These are phyloP conservation scores for Schizochytrium sp. DNA, from an alignment of 108 stramenopile genomes.

Conservation along the genomic window DNA sequence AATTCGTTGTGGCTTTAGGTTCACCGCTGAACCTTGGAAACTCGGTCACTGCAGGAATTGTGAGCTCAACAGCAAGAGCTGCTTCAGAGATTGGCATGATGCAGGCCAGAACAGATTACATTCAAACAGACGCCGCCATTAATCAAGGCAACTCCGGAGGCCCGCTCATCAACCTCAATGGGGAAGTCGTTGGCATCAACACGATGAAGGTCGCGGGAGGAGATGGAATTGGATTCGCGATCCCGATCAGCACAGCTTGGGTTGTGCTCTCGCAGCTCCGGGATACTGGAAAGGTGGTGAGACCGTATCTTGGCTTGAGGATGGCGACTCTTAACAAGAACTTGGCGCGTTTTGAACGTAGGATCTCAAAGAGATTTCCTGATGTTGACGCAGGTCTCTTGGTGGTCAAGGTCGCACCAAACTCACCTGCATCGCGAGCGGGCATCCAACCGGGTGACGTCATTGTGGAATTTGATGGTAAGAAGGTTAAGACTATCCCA, in stretches of 20 bases:
- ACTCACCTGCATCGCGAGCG: slow-evolving; percentile 68
- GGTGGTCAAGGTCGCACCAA: slow-evolving; percentile 67
- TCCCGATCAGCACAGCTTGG: slow-evolving; percentile 74
- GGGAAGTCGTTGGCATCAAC: slow-evolving; percentile 75
- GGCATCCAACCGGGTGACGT: slow-evolving; percentile 71
- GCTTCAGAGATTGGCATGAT: slow-evolving; percentile 70
- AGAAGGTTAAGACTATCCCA: slow-evolving; percentile 56
- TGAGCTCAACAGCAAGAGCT: slow-evolving; percentile 68
- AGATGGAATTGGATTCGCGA: slow-evolving; percentile 74
- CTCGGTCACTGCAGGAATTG: slow-evolving; percentile 73
- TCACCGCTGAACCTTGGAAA: slow-evolving; percentile 71
- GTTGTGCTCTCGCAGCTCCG: slow-evolving; percentile 69
- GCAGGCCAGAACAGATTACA: slow-evolving; percentile 65
- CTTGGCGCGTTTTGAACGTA: slow-evolving; percentile 10
- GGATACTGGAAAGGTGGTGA: slow-evolving; percentile 66
- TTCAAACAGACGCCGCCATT: slow-evolving; percentile 79
- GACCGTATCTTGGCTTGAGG: slow-evolving; percentile 74
- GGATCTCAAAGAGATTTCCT: slow-evolving; percentile 27
- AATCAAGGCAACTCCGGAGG: slow-evolving; percentile 88
- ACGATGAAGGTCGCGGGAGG: slow-evolving; percentile 69
- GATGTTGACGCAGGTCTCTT: slow-evolving; percentile 55
- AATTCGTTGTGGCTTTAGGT: slow-evolving; percentile 76
- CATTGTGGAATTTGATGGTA: slow-evolving; percentile 66
- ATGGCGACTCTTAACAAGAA: slow-evolving; percentile 52
- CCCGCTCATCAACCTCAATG: slow-evolving; percentile 80